Conservation (phyloP, 2,329 filamentous ascomycete genomes). For the Apiospora hydei region DNA sequence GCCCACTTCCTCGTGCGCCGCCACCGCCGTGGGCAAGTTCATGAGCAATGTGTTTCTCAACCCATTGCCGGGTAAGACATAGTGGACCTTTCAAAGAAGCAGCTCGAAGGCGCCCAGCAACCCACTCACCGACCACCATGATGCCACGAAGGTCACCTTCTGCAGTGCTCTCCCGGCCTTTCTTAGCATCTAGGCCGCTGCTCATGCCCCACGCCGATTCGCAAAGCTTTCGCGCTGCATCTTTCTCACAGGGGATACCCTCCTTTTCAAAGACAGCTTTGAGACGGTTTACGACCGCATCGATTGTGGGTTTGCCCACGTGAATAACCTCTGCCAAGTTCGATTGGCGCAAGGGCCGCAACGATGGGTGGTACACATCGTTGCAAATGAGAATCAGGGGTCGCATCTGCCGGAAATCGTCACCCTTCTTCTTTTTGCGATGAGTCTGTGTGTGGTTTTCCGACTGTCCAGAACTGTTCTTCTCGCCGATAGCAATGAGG, state of each 20-base stretch:
- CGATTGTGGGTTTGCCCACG: slow-evolving; percentile 85
- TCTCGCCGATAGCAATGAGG: slow-evolving; percentile 84
- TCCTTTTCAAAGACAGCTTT: slow-evolving; percentile 89
- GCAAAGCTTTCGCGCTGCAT: slow-evolving; percentile 85
- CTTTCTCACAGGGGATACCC: slow-evolving; percentile 85
- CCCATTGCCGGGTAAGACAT: slow-evolving; percentile 75
- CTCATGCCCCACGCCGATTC: slow-evolving; percentile 84
- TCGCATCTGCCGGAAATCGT: slow-evolving; percentile 85
- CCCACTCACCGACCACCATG: slow-evolving; percentile 89
- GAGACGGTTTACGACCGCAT: slow-evolving; percentile 82
- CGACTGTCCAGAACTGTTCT: slow-evolving; percentile 62
- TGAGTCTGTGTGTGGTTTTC: slow-evolving; percentile 44
- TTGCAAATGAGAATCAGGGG: slow-evolving; percentile 96
- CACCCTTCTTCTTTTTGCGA: slow-evolving; percentile 75
- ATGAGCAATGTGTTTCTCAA: slow-evolving; percentile 74
- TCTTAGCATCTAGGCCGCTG: slow-evolving; percentile 72
- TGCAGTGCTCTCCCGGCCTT: slow-evolving; percentile 71
- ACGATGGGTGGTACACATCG: slow-evolving; percentile 90
- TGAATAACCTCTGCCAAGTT: slow-evolving; percentile 88
- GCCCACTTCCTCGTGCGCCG: slow-evolving; percentile 73
- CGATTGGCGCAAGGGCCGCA: slow-evolving; percentile 86
- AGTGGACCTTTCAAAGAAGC: slow-evolving; percentile 49
- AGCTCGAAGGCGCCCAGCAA: slow-evolving; percentile 72
- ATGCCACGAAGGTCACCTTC: slow-evolving; percentile 80
- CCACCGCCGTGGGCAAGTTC: slow-evolving; percentile 75